phyloP scores from a whole-genome alignment of 208 protist genomes.

The Wallacemonas sp. region DNA sequence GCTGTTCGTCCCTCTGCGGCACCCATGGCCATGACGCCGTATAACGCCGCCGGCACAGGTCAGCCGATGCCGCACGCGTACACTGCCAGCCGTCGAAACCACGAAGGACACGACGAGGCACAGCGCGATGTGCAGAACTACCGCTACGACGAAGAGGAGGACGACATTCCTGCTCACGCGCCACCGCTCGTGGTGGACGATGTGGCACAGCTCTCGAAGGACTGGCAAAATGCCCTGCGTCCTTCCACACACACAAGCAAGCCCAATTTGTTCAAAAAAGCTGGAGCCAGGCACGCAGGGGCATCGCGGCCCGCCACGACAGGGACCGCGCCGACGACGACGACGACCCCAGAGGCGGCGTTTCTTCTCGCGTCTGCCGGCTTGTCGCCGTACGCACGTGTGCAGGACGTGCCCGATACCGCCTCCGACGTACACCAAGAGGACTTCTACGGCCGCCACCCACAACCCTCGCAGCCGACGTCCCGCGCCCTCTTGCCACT shows the following conservation, averaged over 20 bases:
- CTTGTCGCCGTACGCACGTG: constrained; percentile 12
- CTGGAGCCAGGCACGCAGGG: too few relatives aligned
- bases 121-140: neutral
- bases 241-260: neutral
- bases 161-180: constrained; percentile 6
- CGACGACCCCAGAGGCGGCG: neutral
- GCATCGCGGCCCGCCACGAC: too few relatives aligned
- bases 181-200: constrained; percentile 35
- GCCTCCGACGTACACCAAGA: neutral
- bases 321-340: neutral
- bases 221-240: constrained; percentile 46
- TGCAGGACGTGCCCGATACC: neutral
- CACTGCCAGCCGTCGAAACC: too few relatives aligned
- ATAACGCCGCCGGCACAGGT: constrained; percentile 8
- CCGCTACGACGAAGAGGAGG: neutral
- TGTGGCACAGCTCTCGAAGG: constrained; percentile 30
- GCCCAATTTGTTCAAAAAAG: neutral
- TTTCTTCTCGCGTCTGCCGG: constrained; percentile 5
- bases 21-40: neutral
- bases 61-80: constrained; percentile 4
- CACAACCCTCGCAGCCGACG: neutral
- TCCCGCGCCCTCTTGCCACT: neutral
- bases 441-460: constrained; percentile 1
- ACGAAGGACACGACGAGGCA: too few relatives aligned
- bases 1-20: neutral